Percentiles rank a stretch among this genome's conserved stretches.
Conservation (phyloP, 148 eudicot species). For the Vaccinium myrtillus region DNA sequence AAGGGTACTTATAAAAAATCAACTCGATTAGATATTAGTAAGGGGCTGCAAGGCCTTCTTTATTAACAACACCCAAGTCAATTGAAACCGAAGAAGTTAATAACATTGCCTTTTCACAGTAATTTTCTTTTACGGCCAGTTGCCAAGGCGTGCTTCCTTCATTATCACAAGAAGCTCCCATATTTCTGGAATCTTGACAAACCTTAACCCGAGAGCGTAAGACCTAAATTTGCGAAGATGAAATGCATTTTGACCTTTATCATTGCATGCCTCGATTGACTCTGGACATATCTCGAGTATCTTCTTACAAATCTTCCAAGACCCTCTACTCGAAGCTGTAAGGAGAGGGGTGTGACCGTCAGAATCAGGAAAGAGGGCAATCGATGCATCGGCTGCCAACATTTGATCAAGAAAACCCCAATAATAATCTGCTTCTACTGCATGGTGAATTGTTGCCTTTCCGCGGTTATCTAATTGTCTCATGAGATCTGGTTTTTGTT, state of each 20-base stretch:
- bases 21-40: too few species aligned
- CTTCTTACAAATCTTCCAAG: neutral
- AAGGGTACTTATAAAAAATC: too few species aligned
- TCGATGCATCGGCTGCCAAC: neutral
- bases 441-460: too few species aligned
- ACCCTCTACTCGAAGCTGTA: neutral
- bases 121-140: neutral
- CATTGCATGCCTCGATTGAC: neutral
- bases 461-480: too few species aligned
- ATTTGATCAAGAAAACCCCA: neutral
- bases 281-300: neutral
- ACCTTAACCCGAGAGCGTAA: too few species aligned
- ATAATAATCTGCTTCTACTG: too few species aligned
- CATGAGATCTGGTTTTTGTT: too few species aligned
- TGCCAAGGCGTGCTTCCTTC: neutral
- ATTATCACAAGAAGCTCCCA: neutral
- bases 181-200: neutral
- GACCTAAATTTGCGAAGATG: neutral
- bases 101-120: neutral
- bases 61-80: neutral
- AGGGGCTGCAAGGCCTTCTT: neutral
- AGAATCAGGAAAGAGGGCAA: neutral
- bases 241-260: neutral
- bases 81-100: neutral
- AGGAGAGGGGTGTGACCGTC: neutral